Conservation (phyloP, 345 rosid species). For the Diplotaxis tenuifolia region DNA sequence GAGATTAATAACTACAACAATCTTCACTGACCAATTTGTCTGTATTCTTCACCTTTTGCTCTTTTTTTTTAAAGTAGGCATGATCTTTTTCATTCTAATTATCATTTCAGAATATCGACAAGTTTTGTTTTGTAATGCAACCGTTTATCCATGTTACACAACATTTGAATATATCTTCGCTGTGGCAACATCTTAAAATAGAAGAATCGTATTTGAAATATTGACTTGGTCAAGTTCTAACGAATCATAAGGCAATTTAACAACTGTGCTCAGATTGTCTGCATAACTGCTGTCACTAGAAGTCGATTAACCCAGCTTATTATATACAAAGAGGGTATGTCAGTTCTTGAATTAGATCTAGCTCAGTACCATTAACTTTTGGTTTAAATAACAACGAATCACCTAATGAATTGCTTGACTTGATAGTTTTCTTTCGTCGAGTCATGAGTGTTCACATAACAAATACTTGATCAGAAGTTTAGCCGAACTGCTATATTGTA, state of each 20-base stretch:
- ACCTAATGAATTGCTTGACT: neutral
- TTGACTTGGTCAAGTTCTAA: neutral
- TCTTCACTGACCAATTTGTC: slow-evolving; percentile 22
- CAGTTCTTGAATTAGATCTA: neutral
- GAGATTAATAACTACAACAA: slow-evolving; percentile 1
- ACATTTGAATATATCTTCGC: neutral
- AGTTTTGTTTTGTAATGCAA: neutral
- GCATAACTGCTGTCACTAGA: neutral
- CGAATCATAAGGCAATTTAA: neutral
- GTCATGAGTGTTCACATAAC: neutral
- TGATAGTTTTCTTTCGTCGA: neutral
- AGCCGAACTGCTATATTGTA: neutral
- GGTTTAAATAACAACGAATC: neutral
- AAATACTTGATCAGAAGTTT: neutral
- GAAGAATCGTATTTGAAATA: neutral
- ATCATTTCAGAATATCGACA: neutral
- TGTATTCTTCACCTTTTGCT: neutral
- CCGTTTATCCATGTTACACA: neutral
- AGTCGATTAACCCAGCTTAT: neutral
- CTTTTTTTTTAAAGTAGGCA: neutral
- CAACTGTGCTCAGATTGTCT: neutral
- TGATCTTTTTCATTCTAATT: neutral
- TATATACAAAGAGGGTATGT: neutral
- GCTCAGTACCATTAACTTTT: neutral
- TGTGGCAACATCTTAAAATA: neutral